Evolutionary conservation across 2,329 filamentous ascomycete species (phyloP).

Genomic region (Aspergillus floridensis): DNA sequence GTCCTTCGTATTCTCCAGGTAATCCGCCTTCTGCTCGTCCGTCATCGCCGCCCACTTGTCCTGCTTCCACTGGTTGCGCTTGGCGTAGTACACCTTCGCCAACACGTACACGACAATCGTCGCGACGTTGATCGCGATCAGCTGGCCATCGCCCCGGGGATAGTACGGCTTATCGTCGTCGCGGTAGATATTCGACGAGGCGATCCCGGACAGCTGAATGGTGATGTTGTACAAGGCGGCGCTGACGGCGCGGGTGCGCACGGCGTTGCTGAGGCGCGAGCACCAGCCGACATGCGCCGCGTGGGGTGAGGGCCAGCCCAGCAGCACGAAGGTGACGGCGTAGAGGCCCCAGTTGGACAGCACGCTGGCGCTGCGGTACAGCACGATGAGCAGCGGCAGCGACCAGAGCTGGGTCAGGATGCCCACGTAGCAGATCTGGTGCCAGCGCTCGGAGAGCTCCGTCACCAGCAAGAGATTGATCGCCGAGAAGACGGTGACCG

Average conservation of each 20-base stretch:
- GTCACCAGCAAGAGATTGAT: constrained; percentile 47
- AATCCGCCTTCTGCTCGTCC: constrained; percentile 48
- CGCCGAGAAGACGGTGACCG: constrained; percentile 53
- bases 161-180: constrained; percentile 54
- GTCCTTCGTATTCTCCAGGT: constrained; percentile 51
- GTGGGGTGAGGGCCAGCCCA: constrained; percentile 13
- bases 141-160: constrained; percentile 50
- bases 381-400: constrained; percentile 50
- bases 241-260: constrained; percentile 36
- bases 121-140: constrained; percentile 49
- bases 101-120: constrained; percentile 51
- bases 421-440: constrained; percentile 51
- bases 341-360: constrained; percentile 50
- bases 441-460: constrained; percentile 42
- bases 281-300: constrained; percentile 24
- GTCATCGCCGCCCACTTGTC: constrained; percentile 47
- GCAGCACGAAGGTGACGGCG: constrained; percentile 49
- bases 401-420: constrained; percentile 52
- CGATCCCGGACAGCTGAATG: constrained; percentile 35
- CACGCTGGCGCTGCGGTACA: constrained; percentile 44
- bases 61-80: constrained; percentile 34
- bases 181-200: constrained; percentile 28
- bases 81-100: constrained; percentile 30
- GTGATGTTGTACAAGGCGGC: constrained; percentile 43
- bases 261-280: constrained; percentile 35